phyloP scores from a whole-genome alignment of 768 basidiomycete species.

The Termitomyces bulborhizus region DNA sequence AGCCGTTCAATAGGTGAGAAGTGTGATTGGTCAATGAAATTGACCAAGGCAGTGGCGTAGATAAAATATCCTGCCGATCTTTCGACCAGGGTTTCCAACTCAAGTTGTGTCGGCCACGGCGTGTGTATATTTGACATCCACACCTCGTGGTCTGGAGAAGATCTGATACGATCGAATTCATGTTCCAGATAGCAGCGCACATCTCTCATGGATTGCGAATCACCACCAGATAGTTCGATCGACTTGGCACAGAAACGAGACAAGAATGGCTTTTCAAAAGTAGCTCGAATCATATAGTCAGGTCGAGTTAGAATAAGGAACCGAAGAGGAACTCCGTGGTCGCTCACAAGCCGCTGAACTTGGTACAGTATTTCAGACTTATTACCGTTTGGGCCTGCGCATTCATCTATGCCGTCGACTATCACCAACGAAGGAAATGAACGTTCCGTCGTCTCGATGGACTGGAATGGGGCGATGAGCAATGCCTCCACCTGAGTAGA shows the following conservation, averaged over 20 bases:
- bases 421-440: neutral
- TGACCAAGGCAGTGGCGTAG: slow-evolving; percentile 4
- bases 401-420: neutral
- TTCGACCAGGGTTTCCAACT: neutral
- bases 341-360: neutral
- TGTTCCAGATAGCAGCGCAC: neutral
- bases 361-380: neutral
- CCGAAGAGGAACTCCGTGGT: neutral
- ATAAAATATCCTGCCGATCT: slow-evolving; percentile 8
- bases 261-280: neutral
- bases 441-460: neutral
- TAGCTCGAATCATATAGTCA: neutral
- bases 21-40: neutral
- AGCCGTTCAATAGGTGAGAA: neutral
- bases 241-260: neutral
- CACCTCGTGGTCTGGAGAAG: neutral
- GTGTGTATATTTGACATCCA: neutral
- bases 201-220: neutral
- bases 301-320: slow-evolving; percentile 8
- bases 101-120: slow-evolving; percentile 3
- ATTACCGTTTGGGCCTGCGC: neutral
- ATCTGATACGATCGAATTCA: slow-evolving; percentile 1
- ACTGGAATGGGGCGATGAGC: neutral
- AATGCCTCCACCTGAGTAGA: neutral
- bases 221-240: neutral